Evolutionary conservation across 768 basidiomycete genomes (phyloP).

Genomic region (Roridomyces roridus): DNA sequence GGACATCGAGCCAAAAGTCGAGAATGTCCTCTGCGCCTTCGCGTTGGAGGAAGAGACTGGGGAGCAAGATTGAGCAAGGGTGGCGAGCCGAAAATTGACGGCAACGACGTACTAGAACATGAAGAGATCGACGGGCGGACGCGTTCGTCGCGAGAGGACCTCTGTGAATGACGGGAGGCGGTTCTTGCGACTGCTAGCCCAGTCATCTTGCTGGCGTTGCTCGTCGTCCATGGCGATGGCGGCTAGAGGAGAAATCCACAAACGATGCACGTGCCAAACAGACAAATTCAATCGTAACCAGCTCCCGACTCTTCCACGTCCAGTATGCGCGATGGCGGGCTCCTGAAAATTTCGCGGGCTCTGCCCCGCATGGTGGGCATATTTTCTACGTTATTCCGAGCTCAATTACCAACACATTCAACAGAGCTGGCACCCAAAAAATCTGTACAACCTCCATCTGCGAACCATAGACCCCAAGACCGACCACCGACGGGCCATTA

Average conservation of each 20-base stretch:
- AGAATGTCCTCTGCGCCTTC: slow-evolving; percentile 96
- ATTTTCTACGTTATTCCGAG: neutral
- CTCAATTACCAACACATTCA: neutral
- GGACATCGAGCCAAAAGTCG: slow-evolving; percentile 99
- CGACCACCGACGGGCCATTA: slow-evolving; percentile 46
- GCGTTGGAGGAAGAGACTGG: slow-evolving; percentile 91
- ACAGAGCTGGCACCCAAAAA: slow-evolving; percentile 89
- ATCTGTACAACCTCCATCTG: slow-evolving; percentile 89
- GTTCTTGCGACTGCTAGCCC: slow-evolving; percentile 72
- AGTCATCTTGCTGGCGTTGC: slow-evolving; percentile 72
- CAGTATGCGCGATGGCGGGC: slow-evolving; percentile 45
- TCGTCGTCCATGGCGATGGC: slow-evolving; percentile 58
- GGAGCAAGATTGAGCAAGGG: slow-evolving; percentile 13
- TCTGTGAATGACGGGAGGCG: slow-evolving; percentile 89
- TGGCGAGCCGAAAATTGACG: slow-evolving; percentile 11
- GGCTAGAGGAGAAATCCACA: too few species aligned
- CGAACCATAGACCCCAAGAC: slow-evolving; percentile 61
- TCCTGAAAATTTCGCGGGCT: slow-evolving; percentile 51
- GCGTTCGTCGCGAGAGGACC: slow-evolving; percentile 87
- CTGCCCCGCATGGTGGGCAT: slow-evolving; percentile 78
- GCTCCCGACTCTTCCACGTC: neutral
- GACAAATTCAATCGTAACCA: too few species aligned
- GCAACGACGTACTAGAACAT: slow-evolving; percentile 95
- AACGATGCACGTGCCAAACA: too few species aligned
- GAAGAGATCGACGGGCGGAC: slow-evolving; percentile 97